A percentile compares a stretch with the other conserved stretches of the same genome.
Conservation (phyloP, 163 green algal genomes). For the Scenedesmus sp. region DNA sequence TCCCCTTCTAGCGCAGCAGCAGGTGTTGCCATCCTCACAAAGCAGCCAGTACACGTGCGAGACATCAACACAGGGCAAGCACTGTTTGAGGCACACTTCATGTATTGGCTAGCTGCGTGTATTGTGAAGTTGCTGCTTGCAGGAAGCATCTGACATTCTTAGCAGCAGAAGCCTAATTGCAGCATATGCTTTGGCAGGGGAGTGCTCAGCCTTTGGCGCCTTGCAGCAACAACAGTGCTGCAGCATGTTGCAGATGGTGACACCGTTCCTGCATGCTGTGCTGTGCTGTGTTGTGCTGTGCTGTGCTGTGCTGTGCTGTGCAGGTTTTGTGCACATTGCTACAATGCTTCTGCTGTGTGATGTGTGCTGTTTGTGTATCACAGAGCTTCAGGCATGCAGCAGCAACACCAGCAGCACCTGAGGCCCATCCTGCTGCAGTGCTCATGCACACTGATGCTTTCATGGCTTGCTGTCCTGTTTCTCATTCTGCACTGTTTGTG, state of each 20-base stretch:
- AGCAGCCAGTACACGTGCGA: neutral
- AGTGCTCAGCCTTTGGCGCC: too few species aligned
- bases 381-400: neutral
- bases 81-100: neutral
- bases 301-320: too few species aligned
- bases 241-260: neutral
- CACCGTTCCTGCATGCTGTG: neutral
- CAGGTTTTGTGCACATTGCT: neutral
- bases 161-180: neutral
- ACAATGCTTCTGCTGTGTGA: neutral
- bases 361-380: neutral
- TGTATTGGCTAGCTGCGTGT: neutral
- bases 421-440: neutral
- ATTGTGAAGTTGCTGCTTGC: neutral
- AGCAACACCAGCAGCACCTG: neutral
- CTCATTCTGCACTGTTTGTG: neutral
- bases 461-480: neutral
- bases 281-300: neutral
- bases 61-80: slow-evolving; percentile 12
- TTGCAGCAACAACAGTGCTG: neutral
- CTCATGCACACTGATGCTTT: too few species aligned
- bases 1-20: neutral
- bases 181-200: too few species aligned
- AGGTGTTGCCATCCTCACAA: slow-evolving; percentile 27
- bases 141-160: neutral